A percentile compares a stretch with the other conserved stretches of the same genome.
phyloP scores from a whole-genome alignment of 2,329 filamentous ascomycete species.

The Botryosphaeria dothidea region DNA sequence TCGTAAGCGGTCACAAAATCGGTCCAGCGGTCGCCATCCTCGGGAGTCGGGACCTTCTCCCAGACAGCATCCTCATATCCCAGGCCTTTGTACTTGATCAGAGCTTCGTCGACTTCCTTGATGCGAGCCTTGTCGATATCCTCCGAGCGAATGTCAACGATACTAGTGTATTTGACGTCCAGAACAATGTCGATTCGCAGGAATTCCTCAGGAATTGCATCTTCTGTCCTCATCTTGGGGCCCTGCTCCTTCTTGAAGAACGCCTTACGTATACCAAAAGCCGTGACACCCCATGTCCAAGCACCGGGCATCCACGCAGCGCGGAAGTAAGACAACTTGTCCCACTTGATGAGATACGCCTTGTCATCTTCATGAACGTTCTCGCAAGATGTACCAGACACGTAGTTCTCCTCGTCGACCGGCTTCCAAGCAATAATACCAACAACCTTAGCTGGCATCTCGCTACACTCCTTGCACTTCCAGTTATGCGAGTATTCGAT shows the following conservation, averaged over 20 bases:
- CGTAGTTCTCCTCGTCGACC: constrained; percentile 57
- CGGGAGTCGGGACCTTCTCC: constrained; percentile 72
- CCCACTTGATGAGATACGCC: constrained; percentile 92
- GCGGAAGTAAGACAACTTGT: constrained; percentile 74
- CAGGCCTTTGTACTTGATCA: constrained; percentile 91
- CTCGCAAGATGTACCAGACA: constrained; percentile 53
- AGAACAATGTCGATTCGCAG: constrained; percentile 88
- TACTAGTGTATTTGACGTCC: constrained; percentile 68
- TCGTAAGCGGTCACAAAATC: constrained; percentile 83
- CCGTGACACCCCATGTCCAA: constrained; percentile 78
- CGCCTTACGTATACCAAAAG: constrained; percentile 65
- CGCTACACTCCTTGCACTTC: constrained; percentile 76
- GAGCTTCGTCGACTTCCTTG: constrained; percentile 69
- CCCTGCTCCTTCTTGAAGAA: constrained; percentile 72
- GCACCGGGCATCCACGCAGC: constrained; percentile 84
- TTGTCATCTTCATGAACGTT: constrained; percentile 73
- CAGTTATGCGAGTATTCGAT: constrained; percentile 74
- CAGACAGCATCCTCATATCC: constrained; percentile 89
- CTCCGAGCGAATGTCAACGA: constrained; percentile 60
- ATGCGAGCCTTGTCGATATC: constrained; percentile 72
- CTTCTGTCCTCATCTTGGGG: constrained; percentile 69
- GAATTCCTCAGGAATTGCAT: constrained; percentile 86
- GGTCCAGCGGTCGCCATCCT: constrained; percentile 69
- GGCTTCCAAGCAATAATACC: constrained; percentile 89
- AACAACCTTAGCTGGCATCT: constrained; percentile 67